Evolutionary conservation across 2,329 filamentous ascomycete species (phyloP).

Genomic region (Fusarium sp.): DNA sequence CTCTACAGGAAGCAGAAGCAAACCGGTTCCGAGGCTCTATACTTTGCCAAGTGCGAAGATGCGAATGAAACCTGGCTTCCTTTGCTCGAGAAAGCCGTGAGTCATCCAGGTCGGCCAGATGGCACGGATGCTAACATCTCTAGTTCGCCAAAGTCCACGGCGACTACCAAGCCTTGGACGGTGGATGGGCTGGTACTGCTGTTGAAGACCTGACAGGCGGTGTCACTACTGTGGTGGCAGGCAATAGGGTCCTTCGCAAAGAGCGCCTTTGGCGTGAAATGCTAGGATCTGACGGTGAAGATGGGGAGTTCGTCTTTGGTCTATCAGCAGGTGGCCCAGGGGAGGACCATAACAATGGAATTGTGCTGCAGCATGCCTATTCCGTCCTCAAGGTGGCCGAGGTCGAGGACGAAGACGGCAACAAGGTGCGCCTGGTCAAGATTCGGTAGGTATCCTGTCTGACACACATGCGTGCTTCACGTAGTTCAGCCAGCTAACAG

Average conservation of each 20-base stretch:
- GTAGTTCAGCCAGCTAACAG: neutral
- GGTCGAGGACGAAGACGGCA: conserved; percentile 53
- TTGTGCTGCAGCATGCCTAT: conserved; percentile 59
- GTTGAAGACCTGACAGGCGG: conserved; percentile 64
- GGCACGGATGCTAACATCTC: conserved; percentile 5
- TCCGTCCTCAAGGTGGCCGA: conserved; percentile 60
- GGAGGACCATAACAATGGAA: conserved; percentile 48
- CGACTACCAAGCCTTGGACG: conserved; percentile 73
- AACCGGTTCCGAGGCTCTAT: conserved; percentile 73
- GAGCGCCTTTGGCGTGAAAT: conserved; percentile 77
- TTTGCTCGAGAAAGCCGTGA: conserved; percentile 72
- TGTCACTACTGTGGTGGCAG: conserved; percentile 64
- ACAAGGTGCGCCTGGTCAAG: conserved; percentile 53
- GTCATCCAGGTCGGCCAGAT: neutral
- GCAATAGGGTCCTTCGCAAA: conserved; percentile 69
- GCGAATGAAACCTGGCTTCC: conserved; percentile 79
- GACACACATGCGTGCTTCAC: neutral
- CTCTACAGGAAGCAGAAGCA: conserved; percentile 70
- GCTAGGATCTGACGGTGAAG: conserved; percentile 70
- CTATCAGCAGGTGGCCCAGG: conserved; percentile 47
- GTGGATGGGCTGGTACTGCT: conserved; percentile 67
- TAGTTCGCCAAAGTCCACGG: conserved; percentile 77
- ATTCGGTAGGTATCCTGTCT: conserved; percentile 50
- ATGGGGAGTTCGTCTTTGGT: conserved; percentile 72
- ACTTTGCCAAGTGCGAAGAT: conserved; percentile 74